Conservation (phyloP, 371 early-diverging fungal species). For the Mucor circinelloides region DNA sequence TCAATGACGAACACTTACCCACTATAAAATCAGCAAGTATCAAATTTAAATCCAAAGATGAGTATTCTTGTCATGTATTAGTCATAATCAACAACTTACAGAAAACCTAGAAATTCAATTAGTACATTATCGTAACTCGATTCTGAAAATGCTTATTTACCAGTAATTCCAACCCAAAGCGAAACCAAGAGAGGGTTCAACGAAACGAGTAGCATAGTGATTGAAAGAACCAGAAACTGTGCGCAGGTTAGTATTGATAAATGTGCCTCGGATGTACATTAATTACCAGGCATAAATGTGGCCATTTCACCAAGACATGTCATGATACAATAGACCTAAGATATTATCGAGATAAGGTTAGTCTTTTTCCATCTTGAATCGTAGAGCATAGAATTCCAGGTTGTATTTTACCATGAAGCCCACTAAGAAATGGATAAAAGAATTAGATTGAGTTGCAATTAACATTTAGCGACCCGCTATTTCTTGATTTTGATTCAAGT, state of each 20-base stretch:
- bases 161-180: slow-evolving; percentile 70
- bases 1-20: slow-evolving; percentile 30
- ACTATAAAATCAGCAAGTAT: slow-evolving; percentile 15
- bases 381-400: background rate
- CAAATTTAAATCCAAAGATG: background rate
- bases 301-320: slow-evolving; percentile 88
- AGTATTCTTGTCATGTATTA: background rate
- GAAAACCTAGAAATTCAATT: slow-evolving; percentile 29
- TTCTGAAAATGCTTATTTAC: slow-evolving; percentile 20
- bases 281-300: slow-evolving; percentile 60
- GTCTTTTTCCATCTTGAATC: background rate
- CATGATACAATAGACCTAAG: slow-evolving; percentile 79
- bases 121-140: background rate
- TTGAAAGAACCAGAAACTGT: slow-evolving; percentile 82
- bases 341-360: background rate
- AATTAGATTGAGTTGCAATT: slow-evolving; percentile 1
- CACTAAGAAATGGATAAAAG: slow-evolving; percentile 22
- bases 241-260: background rate
- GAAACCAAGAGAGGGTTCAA: slow-evolving; percentile 84
- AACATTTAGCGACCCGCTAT: slow-evolving; percentile 3
- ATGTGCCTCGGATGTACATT: background rate
- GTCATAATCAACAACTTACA: slow-evolving; percentile 25
- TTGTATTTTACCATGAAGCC: slow-evolving; percentile 42
- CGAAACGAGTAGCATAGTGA: slow-evolving; percentile 79
- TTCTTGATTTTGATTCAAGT: slow-evolving; percentile 1